Evolutionary conservation across 129 eudicot species (phyloP).

Genomic region (Flaveria trinervia): DNA sequence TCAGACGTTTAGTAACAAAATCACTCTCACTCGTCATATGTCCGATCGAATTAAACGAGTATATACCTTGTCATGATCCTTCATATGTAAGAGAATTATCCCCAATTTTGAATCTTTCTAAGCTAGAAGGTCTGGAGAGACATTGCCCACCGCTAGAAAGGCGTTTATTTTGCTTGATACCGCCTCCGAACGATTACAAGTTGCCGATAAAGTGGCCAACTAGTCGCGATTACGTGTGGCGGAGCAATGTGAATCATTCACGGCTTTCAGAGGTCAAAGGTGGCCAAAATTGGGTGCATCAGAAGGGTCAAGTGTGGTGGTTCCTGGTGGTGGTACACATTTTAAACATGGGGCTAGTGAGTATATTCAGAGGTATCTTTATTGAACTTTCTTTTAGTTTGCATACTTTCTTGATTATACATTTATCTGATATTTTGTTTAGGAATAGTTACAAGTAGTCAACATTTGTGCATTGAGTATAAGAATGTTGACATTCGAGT

Average conservation of each 20-base stretch:
- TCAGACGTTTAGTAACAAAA: constrained; percentile 52
- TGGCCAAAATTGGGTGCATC: constrained; percentile 96
- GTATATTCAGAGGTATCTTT: constrained; percentile 72
- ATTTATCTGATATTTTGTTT: not conserved
- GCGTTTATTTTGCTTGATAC: constrained; percentile 84
- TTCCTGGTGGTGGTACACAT: constrained; percentile 99
- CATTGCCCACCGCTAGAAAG: constrained; percentile 86
- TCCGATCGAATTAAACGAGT: constrained; percentile 64
- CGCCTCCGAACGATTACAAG: constrained; percentile 88
- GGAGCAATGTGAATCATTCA: constrained; percentile 88
- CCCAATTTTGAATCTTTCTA: constrained; percentile 62
- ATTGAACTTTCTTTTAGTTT: constrained; percentile 6
- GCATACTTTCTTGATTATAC: constrained; percentile 3
- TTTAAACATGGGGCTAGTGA: constrained; percentile 95
- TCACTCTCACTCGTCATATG: constrained; percentile 66
- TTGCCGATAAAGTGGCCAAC: constrained; percentile 86
- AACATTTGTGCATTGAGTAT: constrained; percentile 8
- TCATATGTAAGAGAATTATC: constrained; percentile 57
- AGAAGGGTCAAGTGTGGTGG: constrained; percentile 82
- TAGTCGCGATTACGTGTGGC: constrained; percentile 92
- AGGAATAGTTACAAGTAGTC: no score
- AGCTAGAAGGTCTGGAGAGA: constrained; percentile 80
- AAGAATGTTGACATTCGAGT: constrained; percentile 4
- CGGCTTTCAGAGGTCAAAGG: constrained; percentile 92
- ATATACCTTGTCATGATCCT: constrained; percentile 84